phyloP scores from a whole-genome alignment of 2,329 filamentous ascomycete species.

The Sarocladium brachiariae region DNA sequence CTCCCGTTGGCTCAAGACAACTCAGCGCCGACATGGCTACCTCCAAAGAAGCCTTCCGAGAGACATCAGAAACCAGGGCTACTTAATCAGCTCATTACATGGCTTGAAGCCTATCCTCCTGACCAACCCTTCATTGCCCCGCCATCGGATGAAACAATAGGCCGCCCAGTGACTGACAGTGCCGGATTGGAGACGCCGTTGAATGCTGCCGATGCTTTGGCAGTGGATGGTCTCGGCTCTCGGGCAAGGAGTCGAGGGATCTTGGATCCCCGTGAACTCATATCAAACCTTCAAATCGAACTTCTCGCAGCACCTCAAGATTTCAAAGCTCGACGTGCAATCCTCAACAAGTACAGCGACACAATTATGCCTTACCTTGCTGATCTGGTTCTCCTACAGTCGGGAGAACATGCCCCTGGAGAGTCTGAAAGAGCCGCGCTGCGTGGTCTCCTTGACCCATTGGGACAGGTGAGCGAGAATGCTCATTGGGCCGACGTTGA shows the following conservation, averaged over 20 bases:
- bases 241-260: no score
- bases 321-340: not conserved
- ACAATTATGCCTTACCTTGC: not conserved
- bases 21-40: slow-evolving; percentile 39
- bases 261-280: not conserved
- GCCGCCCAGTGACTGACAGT: not conserved
- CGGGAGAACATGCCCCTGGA: not conserved
- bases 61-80: slow-evolving; percentile 19
- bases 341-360: not conserved
- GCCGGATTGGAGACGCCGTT: no score
- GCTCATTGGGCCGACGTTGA: not conserved
- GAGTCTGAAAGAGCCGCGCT: not conserved
- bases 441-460: not conserved
- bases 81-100: slow-evolving; percentile 22
- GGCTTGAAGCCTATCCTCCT: slow-evolving; percentile 20
- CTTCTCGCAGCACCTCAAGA: not conserved
- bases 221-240: no score
- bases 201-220: no score
- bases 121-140: slow-evolving; percentile 16
- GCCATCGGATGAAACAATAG: slow-evolving; percentile 7
- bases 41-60: slow-evolving; percentile 31
- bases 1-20: not conserved
- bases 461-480: not conserved
- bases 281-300: not conserved
- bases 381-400: not conserved